Evolutionary conservation across 805 yeast species (phyloP).

Genomic region (Zygotorulaspora florentina): DNA sequence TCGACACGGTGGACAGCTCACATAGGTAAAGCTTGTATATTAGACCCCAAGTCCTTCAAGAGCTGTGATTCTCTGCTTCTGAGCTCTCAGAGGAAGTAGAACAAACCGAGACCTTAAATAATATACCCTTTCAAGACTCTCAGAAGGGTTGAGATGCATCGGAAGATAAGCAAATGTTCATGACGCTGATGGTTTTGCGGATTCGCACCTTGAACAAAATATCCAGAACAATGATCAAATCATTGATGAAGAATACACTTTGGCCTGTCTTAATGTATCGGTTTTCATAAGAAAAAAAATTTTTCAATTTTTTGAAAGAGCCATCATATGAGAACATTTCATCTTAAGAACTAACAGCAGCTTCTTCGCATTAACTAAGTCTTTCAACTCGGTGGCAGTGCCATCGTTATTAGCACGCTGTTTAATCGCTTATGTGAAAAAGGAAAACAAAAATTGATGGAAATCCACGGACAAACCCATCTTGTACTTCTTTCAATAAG

Average conservation of each 20-base stretch:
- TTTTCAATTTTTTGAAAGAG: background rate
- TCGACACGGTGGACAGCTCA: background rate
- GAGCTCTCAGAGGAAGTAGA: background rate
- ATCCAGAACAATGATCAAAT: background rate
- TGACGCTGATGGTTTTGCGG: background rate
- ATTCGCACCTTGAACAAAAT: background rate
- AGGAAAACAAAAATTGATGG: too few relatives aligned
- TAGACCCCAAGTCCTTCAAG: background rate
- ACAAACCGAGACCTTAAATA: background rate
- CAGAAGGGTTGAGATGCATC: background rate
- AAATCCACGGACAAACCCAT: too few relatives aligned
- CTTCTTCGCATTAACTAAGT: background rate
- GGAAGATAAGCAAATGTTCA: background rate
- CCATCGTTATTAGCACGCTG: background rate
- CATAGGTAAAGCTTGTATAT: background rate
- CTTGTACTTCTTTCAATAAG: too few relatives aligned
- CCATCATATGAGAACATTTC: background rate
- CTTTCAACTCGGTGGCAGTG: background rate
- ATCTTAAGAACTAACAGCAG: background rate
- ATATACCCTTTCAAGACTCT: background rate
- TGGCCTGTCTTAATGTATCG: background rate
- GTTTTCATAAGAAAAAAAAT: background rate
- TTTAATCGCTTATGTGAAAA: too few relatives aligned
- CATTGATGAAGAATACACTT: background rate
- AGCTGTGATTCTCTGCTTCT: background rate